Percentiles rank a stretch among this genome's conserved stretches.
phyloP scores from a whole-genome alignment of 345 rosid genomes.

The Clarkia xantiana region DNA sequence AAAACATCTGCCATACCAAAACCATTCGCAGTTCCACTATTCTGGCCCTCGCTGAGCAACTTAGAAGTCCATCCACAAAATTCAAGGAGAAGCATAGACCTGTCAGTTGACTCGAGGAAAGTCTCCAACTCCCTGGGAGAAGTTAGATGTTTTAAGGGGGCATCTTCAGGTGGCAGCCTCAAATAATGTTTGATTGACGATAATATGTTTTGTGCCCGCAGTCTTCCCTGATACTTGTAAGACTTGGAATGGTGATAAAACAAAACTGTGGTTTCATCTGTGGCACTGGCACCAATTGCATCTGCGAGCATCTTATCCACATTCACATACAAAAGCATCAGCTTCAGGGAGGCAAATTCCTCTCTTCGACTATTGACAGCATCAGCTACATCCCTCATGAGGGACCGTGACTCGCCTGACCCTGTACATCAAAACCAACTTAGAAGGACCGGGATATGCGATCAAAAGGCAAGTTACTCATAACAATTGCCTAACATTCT shows the following conservation, averaged over 20 bases:
- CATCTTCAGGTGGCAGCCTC: conserved; percentile 29
- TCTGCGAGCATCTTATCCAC: conserved; percentile 50
- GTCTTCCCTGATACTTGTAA: conserved; percentile 56
- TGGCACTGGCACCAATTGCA: conserved; percentile 49
- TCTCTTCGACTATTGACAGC: conserved; percentile 17
- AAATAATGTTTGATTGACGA: conserved; percentile 38
- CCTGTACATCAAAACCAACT: conserved; percentile 26
- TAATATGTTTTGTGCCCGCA: conserved; percentile 44
- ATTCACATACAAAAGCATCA: conserved; percentile 45
- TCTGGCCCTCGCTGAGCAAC: conserved; percentile 22
- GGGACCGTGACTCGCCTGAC: conserved; percentile 81
- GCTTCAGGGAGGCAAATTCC: conserved; percentile 35
- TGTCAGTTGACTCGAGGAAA: conserved; percentile 70
- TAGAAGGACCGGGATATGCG: neutral
- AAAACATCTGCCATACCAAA: conserved; percentile 26
- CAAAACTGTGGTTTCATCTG: conserved; percentile 31
- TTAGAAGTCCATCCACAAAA: conserved; percentile 73
- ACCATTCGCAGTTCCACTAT: conserved; percentile 30
- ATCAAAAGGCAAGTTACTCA: neutral
- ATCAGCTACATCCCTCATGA: conserved; percentile 43
- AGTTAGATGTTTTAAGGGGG: conserved; percentile 33
- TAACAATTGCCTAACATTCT: neutral
- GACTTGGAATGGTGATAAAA: conserved; percentile 54
- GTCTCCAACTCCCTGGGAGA: conserved; percentile 32
- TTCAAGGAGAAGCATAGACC: conserved; percentile 52